Conservation (phyloP, 371 early-diverging fungal species). For the Parasitella parasitica region DNA sequence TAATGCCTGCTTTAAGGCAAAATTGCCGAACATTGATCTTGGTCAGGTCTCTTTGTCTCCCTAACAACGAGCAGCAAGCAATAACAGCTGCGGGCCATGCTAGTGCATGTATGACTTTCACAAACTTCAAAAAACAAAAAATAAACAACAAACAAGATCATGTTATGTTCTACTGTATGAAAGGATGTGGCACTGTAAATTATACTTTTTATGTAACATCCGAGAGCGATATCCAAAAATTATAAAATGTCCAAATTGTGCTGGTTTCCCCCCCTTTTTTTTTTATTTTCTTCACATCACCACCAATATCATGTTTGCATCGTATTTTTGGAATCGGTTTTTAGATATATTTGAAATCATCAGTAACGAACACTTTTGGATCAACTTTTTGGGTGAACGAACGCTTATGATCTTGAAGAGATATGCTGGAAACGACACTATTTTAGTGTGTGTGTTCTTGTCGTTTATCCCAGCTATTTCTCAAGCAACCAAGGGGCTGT, state of each 20-base stretch:
- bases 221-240: not conserved
- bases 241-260: not conserved
- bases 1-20: too few species aligned
- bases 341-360: conserved; percentile 10
- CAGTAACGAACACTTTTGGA: conserved; percentile 26
- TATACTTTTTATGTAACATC: not conserved
- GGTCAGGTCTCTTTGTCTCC: too few species aligned
- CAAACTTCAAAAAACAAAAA: not conserved
- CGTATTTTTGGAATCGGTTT: not conserved
- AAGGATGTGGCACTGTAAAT: not conserved
- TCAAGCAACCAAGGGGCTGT: not conserved
- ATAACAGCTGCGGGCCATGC: too few species aligned
- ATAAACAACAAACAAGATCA: not conserved
- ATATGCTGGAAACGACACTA: conserved; percentile 16
- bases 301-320: not conserved
- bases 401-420: not conserved
- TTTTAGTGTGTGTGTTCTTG: conserved; percentile 22
- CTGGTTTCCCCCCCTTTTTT: not conserved
- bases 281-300: not conserved
- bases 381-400: conserved; percentile 15
- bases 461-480: conserved; percentile 15
- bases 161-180: not conserved
- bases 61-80: too few species aligned
- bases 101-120: too few species aligned
- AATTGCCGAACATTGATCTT: too few species aligned